Base-by-base conservation (phyloP, 1,284 basidiomycete genomes). In the Moesziomyces sp. region DNA sequence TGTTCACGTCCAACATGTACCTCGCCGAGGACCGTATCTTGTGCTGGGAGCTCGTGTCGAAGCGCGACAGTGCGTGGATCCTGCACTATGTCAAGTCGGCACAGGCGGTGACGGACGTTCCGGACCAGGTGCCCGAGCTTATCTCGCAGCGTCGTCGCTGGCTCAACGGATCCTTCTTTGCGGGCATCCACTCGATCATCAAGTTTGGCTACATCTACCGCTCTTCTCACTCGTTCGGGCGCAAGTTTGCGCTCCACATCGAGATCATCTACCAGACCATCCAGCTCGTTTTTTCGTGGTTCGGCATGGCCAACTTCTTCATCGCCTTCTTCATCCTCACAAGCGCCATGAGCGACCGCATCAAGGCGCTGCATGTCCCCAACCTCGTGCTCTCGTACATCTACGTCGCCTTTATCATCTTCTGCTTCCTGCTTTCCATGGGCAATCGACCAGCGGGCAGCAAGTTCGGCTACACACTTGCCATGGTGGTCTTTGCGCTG, bases 21-120 rank as follows among this genome's bases (percentile, higher is more conserved):
- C 73, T 82, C 3, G 80, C 80, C 28, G 80, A 82, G 49, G 81
- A 83, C 59, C 81, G 80, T 13, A 82, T 83, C 58, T 45, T 83
- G 56, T 75, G 80, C 54, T 82, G 79, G 75, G 81, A 83, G 65
- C 62, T 83, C 21, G 77, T 74, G 30, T 77, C 79, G 18, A 83
- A 83, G 59, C 62, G 92, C 83, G 78, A 83, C 63, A 65, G 68
- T 28, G 72, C 73, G 14, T 83, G 81, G 81, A 76, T 83, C 49
- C 50, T 83, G 59, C 78, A 78, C 60, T 83, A 83, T 40, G 81
- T 83, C 70, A 80, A 80, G 55, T 74, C 65, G 28, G 81, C 81
- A 0, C 79, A 80, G 48, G 81, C 76, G 7, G 79, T 82, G 6
- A 83, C 81, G 28, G 81, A 82, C 49, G 81, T 82, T 18, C 81